phyloP scores from a whole-genome alignment of 306 rosid genomes.

The Gastrolobium villosum region DNA sequence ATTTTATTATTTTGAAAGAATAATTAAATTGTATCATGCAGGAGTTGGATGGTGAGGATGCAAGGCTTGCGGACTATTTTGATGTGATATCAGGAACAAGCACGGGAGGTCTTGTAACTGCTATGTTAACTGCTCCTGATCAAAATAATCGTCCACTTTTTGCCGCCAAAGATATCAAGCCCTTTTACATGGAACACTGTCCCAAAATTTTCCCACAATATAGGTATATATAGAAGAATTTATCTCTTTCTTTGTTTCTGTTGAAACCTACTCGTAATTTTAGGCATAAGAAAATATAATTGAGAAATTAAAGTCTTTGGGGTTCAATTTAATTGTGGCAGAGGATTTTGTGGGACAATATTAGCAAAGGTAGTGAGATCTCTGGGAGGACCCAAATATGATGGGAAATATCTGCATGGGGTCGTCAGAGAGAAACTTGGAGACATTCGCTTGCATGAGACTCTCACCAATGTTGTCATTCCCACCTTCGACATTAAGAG shows the following conservation, averaged over 20 bases:
- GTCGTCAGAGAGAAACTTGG: slow-evolving; percentile 68
- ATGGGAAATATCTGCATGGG: slow-evolving; percentile 71
- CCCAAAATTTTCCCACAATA: slow-evolving; percentile 67
- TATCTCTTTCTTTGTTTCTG: background rate
- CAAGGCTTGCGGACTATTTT: slow-evolving; percentile 79
- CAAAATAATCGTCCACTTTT: slow-evolving; percentile 63
- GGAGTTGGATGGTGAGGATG: slow-evolving; percentile 74
- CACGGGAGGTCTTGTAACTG: slow-evolving; percentile 75
- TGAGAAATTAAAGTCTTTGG: background rate
- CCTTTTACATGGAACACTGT: slow-evolving; percentile 62
- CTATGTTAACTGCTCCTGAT: slow-evolving; percentile 75
- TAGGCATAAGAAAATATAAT: background rate
- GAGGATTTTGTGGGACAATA: slow-evolving; percentile 19
- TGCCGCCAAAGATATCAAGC: slow-evolving; percentile 69
- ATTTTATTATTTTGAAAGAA: background rate
- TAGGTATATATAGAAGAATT: background rate
- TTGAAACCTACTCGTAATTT: background rate
- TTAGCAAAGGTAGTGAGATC: slow-evolving; percentile 45
- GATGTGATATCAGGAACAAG: slow-evolving; percentile 83
- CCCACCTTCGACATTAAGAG: slow-evolving; percentile 70
- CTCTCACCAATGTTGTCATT: slow-evolving; percentile 74
- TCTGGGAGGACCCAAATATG: slow-evolving; percentile 78
- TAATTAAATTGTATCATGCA: slow-evolving; percentile 8
- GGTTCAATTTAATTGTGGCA: slow-evolving; percentile 9
- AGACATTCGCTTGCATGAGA: slow-evolving; percentile 60